Percentiles rank a stretch among this genome's conserved stretches.
Evolutionary conservation across 306 rosid species (phyloP).

Genomic region (Cucumis melo): DNA sequence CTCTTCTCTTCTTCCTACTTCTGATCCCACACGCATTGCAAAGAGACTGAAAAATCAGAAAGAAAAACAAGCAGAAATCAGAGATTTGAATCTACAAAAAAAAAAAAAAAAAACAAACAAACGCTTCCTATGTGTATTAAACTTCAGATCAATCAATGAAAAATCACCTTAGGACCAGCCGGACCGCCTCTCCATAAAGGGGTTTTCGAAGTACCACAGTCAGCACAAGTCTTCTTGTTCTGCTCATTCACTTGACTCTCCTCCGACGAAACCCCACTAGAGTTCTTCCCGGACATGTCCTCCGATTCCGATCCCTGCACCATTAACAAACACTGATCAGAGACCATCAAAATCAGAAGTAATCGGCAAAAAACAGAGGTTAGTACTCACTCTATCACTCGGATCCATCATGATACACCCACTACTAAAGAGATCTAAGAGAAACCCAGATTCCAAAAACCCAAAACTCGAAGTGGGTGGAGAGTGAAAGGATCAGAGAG

Average conservation of each 20-base stretch:
- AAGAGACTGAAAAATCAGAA: slow-evolving; percentile 38
- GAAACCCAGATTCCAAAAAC: slow-evolving; percentile 17
- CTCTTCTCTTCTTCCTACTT: slow-evolving; percentile 90
- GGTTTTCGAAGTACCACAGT: slow-evolving; percentile 84
- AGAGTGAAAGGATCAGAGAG: background rate
- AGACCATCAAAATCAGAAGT: background rate
- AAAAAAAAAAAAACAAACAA: no score
- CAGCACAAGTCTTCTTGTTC: slow-evolving; percentile 73
- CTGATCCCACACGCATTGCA: slow-evolving; percentile 99
- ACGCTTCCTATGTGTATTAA: background rate
- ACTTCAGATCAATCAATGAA: background rate
- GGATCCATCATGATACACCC: slow-evolving; percentile 46
- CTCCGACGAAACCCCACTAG: slow-evolving; percentile 32
- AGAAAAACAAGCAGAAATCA: background rate
- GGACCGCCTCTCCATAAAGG: slow-evolving; percentile 99
- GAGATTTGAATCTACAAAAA: slow-evolving; percentile 8
- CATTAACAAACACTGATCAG: slow-evolving; percentile 20
- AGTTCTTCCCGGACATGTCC: slow-evolving; percentile 28
- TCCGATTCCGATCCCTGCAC: slow-evolving; percentile 76
- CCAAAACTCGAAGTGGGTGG: slow-evolving; percentile 3
- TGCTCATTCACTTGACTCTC: slow-evolving; percentile 29
- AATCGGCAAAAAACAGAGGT: background rate
- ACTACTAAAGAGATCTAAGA: slow-evolving; percentile 23
- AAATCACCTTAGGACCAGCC: slow-evolving; percentile 78
- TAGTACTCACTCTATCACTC: slow-evolving; percentile 36